These are phyloP conservation scores for Phytophthora sp. DNA, from an alignment of 352 stramenopile genomes.

Conservation along the genomic window DNA sequence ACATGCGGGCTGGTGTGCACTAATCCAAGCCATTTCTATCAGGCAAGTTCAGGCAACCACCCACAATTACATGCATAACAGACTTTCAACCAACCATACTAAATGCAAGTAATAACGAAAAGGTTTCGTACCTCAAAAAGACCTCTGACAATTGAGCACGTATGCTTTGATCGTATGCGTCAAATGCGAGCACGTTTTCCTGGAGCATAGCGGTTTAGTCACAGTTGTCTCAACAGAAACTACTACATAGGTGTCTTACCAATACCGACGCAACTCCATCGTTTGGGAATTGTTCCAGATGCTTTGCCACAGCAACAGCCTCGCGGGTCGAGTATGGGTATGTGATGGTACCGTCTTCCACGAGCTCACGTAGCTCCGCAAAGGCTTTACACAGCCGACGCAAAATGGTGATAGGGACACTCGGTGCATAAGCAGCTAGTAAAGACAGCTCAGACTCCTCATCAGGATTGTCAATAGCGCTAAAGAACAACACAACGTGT, in stretches of 20 bases:
- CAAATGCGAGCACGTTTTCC: slow-evolving; percentile 96
- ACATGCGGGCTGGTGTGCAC: not conserved
- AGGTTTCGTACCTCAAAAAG: slow-evolving; percentile 68
- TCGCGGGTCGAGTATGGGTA: slow-evolving; percentile 97
- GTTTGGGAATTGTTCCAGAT: slow-evolving; percentile 92
- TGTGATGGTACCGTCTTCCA: slow-evolving; percentile 89
- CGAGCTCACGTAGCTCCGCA: slow-evolving; percentile 88
- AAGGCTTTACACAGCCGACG: slow-evolving; percentile 88
- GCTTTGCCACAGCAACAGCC: slow-evolving; percentile 93
- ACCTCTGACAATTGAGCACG: slow-evolving; percentile 78
- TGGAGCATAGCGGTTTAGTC: slow-evolving; percentile 34
- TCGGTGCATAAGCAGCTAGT: slow-evolving; percentile 90
- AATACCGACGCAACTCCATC: slow-evolving; percentile 88
- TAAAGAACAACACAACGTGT: slow-evolving; percentile 9
- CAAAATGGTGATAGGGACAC: slow-evolving; percentile 79
- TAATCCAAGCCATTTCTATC: slow-evolving; percentile 34
- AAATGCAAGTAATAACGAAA: slow-evolving; percentile 9
- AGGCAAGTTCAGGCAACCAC: slow-evolving; percentile 2
- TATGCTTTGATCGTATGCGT: slow-evolving; percentile 84
- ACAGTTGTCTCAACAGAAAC: not conserved
- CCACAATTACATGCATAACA: slow-evolving; percentile 13
- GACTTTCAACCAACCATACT: slow-evolving; percentile 6
- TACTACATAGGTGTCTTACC: slow-evolving; percentile 43
- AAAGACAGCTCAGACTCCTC: slow-evolving; percentile 91
- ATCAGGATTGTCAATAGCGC: slow-evolving; percentile 92